These are phyloP conservation scores for Intubia oerlemansii DNA, from an alignment of 2,329 filamentous ascomycete species.

Conservation along the genomic window DNA sequence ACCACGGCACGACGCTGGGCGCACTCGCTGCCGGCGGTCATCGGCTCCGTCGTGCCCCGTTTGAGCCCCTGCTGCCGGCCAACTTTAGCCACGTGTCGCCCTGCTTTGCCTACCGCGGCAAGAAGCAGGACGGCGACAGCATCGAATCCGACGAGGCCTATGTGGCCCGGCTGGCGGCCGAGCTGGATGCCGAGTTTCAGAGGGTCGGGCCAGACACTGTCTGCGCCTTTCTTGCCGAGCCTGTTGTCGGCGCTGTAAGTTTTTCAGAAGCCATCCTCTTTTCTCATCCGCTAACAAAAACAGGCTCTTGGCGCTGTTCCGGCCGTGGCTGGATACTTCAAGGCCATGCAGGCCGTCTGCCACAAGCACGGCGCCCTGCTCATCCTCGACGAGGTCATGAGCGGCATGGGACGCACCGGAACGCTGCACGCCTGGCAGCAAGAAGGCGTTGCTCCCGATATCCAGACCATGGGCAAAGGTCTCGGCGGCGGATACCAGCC, in stretches of 20 bases:
- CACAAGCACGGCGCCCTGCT: conserved; percentile 31
- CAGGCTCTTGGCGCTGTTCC: conserved; percentile 31
- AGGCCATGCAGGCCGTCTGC: conserved; percentile 29
- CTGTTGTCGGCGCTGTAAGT: conserved; percentile 49
- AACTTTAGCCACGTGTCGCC: conserved; percentile 41
- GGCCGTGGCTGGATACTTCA: conserved; percentile 24
- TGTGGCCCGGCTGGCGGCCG: conserved; percentile 34
- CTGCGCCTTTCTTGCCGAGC: conserved; percentile 52
- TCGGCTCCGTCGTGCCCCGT: conserved; percentile 34
- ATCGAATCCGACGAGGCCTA: conserved; percentile 37
- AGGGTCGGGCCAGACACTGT: conserved; percentile 41
- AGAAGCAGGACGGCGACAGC: conserved; percentile 4
- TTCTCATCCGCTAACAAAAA: conserved; percentile 11
- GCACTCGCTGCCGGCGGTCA: conserved; percentile 45
- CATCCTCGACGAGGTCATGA: conserved; percentile 46
- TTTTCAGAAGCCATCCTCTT: not conserved
- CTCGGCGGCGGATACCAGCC: conserved; percentile 39
- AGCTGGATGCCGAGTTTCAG: conserved; percentile 47
- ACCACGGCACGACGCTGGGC: conserved; percentile 52
- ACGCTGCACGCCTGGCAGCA: conserved; percentile 43
- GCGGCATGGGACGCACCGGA: conserved; percentile 39
- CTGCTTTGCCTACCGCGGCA: conserved; percentile 41
- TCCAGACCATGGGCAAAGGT: conserved; percentile 41
- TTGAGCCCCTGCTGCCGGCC: conserved; percentile 35
- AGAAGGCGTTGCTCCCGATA: conserved; percentile 34